Conservation (phyloP, 306 rosid species). For the cucumber (Cucumis sativus) region Cucumber_9930_V3 NC_026660.2:27278001-27278500, state of each 20-base stretch:
- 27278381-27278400: slow-evolving; percentile 68
- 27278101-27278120: not conserved
- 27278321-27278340: slow-evolving; percentile 64
- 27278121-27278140: not conserved
- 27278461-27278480: slow-evolving; percentile 38
- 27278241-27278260: slow-evolving; percentile 47
- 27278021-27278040: not conserved
- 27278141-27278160: slow-evolving; percentile 32
- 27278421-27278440: slow-evolving; percentile 55
- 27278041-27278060: not conserved
- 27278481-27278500: slow-evolving; percentile 67
- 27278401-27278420: slow-evolving; percentile 30
- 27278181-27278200: slow-evolving; percentile 45
- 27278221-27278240: slow-evolving; percentile 37
- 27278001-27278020: not conserved
- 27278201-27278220: slow-evolving; percentile 46
- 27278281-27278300: slow-evolving; percentile 90
- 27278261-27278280: slow-evolving; percentile 63
- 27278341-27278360: slow-evolving; percentile 73
- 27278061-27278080: not conserved
- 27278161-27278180: slow-evolving; percentile 57
- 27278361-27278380: slow-evolving; percentile 49
- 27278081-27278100: not conserved
- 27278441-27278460: slow-evolving; percentile 48
- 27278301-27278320: slow-evolving; percentile 82